A percentile compares a stretch with the other conserved stretches of the same genome.
These are phyloP conservation scores for Ajuga reptans DNA, from an alignment of 305 asterid species.

Conservation along the genomic window DNA sequence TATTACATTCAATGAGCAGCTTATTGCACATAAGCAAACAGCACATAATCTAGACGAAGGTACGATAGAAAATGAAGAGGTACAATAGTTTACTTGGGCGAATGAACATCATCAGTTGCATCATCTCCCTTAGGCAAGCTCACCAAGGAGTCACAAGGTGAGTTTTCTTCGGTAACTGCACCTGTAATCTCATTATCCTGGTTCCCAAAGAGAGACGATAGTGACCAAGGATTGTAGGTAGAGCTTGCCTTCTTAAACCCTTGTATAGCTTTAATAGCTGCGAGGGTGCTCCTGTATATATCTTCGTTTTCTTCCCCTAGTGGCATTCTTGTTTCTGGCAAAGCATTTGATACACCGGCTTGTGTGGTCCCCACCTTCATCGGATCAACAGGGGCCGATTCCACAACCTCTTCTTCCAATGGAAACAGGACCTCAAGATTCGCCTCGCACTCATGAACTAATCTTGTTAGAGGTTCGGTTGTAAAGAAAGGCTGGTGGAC, in stretches of 20 bases:
- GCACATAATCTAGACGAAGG: not conserved
- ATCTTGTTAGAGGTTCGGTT: constrained; percentile 74
- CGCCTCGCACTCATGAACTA: constrained; percentile 82
- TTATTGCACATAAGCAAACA: constrained; percentile 22
- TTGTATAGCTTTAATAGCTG: constrained; percentile 80
- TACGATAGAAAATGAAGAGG: constrained; percentile 11
- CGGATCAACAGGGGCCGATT: constrained; percentile 33
- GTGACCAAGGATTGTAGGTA: constrained; percentile 70
- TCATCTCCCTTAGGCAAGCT: constrained; percentile 34
- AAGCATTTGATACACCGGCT: constrained; percentile 25
- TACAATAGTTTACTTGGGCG: constrained; percentile 34
- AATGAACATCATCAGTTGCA: constrained; percentile 26
- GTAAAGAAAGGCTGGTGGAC: constrained; percentile 80
- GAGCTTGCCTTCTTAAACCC: constrained; percentile 82
- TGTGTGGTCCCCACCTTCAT: constrained; percentile 23
- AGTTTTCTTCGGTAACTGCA: constrained; percentile 60
- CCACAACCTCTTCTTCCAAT: constrained; percentile 68
- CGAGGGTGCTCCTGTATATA: constrained; percentile 67
- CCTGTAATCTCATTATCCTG: constrained; percentile 56
- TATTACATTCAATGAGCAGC: constrained; percentile 13
- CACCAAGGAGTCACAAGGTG: constrained; percentile 36
- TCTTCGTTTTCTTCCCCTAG: constrained; percentile 62
- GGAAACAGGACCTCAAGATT: constrained; percentile 88
- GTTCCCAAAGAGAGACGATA: constrained; percentile 57
- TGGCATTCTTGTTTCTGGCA: constrained; percentile 24